Evolutionary conservation across 257 asterid genomes (phyloP), one percentile per base, ranked within the genome.

Genomic region (Nicotiana otophora): DNA sequence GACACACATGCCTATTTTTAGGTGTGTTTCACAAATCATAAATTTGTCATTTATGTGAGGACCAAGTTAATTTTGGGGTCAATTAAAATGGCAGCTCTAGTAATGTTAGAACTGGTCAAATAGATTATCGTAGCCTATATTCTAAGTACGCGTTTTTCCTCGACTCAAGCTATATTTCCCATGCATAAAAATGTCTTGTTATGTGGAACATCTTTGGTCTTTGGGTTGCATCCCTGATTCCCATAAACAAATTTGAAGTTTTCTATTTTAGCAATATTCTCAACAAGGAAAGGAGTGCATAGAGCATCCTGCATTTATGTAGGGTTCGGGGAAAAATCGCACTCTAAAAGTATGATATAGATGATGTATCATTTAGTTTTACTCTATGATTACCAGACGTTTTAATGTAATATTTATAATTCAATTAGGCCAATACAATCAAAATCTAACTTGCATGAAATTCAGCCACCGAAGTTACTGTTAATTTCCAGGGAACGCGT

Each of bases 301-400:
- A 5, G 0, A 5, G 7, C 1, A 36, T 36, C 8, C 0, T 5
- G 39, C 7, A 5, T 4, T 34, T 1, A 5, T 5, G 8, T 1
- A 36, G 1, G 1, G 0, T 36, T 5, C 6, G 42, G 2, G 2
- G 5, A 36, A 36, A 5, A 0, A 0, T 0, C 7, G 42, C 1
- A 36, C 5, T 34, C 1, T 1, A 34, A 34, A 34, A 34, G 1
- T 36, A 0, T 36, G 1, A 36, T 36, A 48, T 31, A 31, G 5
- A 31, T 5, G 34, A 4, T 0, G 26, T 48, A 14, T 48, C 11
- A 10, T 48, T 48, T 48, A 10, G 54, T 8, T 48, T 48, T 48
- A 39, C 2, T 2, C 46, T 39, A 39, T 39, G 46, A 39, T 39
- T 39, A 39, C 10, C 9, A 1, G 46, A 39, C 10, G 46, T 39